Base-by-base conservation (phyloP, 2,329 filamentous ascomycete species). In the Trichoderma sp. region DNA sequence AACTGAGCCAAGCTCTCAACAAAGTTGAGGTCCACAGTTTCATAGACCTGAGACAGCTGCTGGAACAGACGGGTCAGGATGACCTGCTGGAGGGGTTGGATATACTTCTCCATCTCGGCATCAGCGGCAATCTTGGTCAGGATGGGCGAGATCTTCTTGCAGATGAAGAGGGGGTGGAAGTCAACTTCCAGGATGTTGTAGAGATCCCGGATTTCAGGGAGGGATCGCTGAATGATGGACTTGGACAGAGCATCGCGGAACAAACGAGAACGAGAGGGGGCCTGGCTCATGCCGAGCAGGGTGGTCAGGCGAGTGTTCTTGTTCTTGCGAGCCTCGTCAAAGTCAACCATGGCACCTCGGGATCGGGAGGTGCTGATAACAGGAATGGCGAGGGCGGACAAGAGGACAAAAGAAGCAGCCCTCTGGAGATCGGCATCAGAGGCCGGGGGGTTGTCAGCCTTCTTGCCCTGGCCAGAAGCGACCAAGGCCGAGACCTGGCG, bases 101-200 rank as follows among this genome's bases (percentile, higher is more conserved):
- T 93, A 81, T 99, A 99, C 85, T 96, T 96, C 85, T 96, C 91
- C 95, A 99, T 97, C 83, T 98, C 95, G 64, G 93, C 87, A 79
- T 99, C 95, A 73, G 91, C 91, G 75, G 95, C 95, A 80, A 99
- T 98, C 87, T 98, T 91, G 77, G 92, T 89, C 72, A 99, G 86
- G 77, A 99, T 98, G 67, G 96, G 96, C 14, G 95, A 97, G 76
- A 99, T 98, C 89, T 98, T 98, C 85, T 97, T 92, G 90, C 96
- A 98, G 81, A 99, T 99, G 47, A 95, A 98, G 73, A 99, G 89
- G 69, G 96, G 96, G 82, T 99, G 96, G 88, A 99, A 99, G 82
- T 99, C 96, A 76, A 98, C 95, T 85, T 99, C 96, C 51, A 99
- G 90, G 77, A 99, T 99, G 85, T 97, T 97, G 89, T 98, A 99